Percentiles rank a stretch among this genome's conserved stretches.
These are phyloP conservation scores for Ettlia oleoabundans DNA, from an alignment of 139 green algal species.

Conservation along the genomic window DNA sequence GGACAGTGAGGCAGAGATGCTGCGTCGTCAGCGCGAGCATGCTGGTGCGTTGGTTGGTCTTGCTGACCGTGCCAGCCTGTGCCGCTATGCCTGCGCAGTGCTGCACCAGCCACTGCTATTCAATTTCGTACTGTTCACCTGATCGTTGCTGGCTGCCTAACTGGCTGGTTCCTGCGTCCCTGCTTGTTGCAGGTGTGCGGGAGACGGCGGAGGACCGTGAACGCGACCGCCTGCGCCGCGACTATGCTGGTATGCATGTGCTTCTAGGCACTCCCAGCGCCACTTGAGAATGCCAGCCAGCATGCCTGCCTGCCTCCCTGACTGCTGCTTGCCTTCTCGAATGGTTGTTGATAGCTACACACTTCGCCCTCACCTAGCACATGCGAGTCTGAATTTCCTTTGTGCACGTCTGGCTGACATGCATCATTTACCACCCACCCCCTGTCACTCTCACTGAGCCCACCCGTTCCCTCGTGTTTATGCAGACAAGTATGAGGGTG, in stretches of 20 bases:
- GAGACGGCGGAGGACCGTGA: conserved; percentile 70
- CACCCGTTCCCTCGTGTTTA: too few relatives aligned
- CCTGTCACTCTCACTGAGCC: background rate
- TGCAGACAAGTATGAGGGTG: conserved; percentile 83
- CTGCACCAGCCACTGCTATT: background rate
- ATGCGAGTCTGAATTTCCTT: too few relatives aligned
- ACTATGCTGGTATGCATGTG: too few relatives aligned
- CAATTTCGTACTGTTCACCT: background rate
- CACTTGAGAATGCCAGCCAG: too few relatives aligned
- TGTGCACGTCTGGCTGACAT: too few relatives aligned
- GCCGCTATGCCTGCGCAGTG: background rate
- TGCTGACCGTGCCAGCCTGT: background rate
- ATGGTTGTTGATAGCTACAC: too few relatives aligned
- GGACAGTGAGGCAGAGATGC: conserved; percentile 66
- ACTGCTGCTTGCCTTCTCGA: too few relatives aligned
- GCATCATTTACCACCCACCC: background rate
- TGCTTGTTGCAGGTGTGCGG: conserved; percentile 44
- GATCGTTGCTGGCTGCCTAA: too few relatives aligned
- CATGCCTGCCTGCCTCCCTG: too few relatives aligned
- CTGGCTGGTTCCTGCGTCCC: too few relatives aligned
- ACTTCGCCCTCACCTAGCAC: too few relatives aligned
- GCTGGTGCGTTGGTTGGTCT: background rate
- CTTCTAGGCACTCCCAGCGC: too few relatives aligned
- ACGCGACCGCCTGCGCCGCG: conserved; percentile 44
- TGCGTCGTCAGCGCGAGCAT: conserved; percentile 42